Percentiles rank a stretch among this genome's conserved stretches.
Conservation (phyloP, 768 basidiomycete species). For the Mrakia blollopis region DNA sequence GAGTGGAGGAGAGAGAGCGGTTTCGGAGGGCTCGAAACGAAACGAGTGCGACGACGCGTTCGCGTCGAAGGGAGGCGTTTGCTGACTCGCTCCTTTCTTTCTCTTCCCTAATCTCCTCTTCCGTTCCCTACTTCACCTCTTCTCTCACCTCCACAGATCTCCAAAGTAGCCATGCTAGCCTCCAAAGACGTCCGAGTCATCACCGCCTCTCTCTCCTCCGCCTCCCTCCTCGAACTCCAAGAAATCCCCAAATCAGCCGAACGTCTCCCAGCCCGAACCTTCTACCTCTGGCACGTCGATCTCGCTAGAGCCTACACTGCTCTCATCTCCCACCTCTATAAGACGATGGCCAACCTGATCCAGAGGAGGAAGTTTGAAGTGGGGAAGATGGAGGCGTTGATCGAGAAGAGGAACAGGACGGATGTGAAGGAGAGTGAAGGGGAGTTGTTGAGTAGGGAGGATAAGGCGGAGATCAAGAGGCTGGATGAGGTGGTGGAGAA, state of each 20-base stretch:
- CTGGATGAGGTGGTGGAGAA: slow-evolving; percentile 72
- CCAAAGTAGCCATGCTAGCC: slow-evolving; percentile 88
- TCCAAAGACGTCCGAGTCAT: slow-evolving; percentile 78
- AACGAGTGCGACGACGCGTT: background rate
- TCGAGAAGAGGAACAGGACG: slow-evolving; percentile 72
- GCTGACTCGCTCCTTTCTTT: background rate
- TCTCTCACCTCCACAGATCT: slow-evolving; percentile 63
- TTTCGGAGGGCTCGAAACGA: background rate
- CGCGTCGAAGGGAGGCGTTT: background rate
- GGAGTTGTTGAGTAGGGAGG: slow-evolving; percentile 62
- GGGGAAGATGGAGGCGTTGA: slow-evolving; percentile 65
- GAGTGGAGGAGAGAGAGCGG: slow-evolving; percentile 35
- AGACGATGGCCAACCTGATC: slow-evolving; percentile 81
- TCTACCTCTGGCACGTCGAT: slow-evolving; percentile 95
- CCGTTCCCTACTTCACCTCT: background rate
- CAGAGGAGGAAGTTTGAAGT: slow-evolving; percentile 67
- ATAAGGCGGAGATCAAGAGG: slow-evolving; percentile 65
- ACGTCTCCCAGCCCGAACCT: slow-evolving; percentile 78
- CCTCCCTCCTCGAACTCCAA: slow-evolving; percentile 81
- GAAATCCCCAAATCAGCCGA: slow-evolving; percentile 88
- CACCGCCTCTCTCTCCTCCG: slow-evolving; percentile 69
- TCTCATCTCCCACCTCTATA: slow-evolving; percentile 73
- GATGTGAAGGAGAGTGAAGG: slow-evolving; percentile 73
- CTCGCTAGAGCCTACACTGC: slow-evolving; percentile 72
- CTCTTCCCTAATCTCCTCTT: background rate